Conservation (phyloP, 2,329 filamentous ascomycete genomes). For the Paraconiothyrium sp. region DNA sequence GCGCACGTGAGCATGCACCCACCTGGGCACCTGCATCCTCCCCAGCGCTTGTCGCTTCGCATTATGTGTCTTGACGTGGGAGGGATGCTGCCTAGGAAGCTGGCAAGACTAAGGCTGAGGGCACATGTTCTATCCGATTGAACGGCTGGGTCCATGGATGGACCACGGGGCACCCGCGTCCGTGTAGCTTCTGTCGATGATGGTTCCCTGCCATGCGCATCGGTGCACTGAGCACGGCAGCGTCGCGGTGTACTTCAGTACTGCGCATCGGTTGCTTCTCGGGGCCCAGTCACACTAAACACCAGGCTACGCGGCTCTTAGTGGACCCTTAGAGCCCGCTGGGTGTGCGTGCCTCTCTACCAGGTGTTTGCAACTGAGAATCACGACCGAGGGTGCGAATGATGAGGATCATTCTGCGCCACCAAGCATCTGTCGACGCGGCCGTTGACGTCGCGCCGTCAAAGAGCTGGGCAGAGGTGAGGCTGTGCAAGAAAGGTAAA, state of each 20-base stretch:
- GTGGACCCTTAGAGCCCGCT: slow-evolving; percentile 2
- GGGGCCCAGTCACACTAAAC: neutral
- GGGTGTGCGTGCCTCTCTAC: neutral
- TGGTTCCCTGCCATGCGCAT: no score
- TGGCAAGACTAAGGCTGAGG: neutral
- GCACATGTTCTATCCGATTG: neutral
- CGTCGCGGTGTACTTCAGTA: neutral
- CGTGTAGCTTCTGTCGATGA: neutral
- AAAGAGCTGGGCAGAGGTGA: slow-evolving; percentile 9
- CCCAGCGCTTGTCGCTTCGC: neutral
- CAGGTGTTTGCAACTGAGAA: neutral
- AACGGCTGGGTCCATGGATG: neutral
- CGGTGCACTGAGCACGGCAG: neutral
- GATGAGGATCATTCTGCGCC: neutral
- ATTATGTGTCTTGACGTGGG: neutral
- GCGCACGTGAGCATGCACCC: neutral
- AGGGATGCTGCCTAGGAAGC: neutral
- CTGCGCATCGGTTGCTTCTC: neutral
- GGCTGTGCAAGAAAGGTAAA: slow-evolving; percentile 8
- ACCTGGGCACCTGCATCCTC: neutral
- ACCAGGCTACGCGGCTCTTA: neutral
- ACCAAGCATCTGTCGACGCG: slow-evolving; percentile 20
- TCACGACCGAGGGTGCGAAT: neutral
- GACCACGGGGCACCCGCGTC: neutral
- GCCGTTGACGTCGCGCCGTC: slow-evolving; percentile 19